phyloP scores from a whole-genome alignment of 495 filamentous ascomycete species.

The Aspergillus haitiensis region DNA sequence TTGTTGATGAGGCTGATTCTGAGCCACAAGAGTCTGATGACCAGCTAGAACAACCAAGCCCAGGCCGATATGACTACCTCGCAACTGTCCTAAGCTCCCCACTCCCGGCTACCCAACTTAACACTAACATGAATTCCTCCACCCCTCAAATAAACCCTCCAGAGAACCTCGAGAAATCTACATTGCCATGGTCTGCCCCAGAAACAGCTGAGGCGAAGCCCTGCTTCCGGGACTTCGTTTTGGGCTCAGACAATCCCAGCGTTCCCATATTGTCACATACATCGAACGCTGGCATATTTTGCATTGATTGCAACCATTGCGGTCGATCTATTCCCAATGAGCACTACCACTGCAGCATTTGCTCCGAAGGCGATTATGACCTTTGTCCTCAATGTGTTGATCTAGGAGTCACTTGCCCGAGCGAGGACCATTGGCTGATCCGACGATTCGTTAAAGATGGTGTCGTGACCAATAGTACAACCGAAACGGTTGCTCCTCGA shows the following conservation, averaged over 20 bases:
- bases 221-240: conserved; percentile 34
- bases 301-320: conserved; percentile 93
- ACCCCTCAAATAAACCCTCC: conserved; percentile 10
- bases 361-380: conserved; percentile 92
- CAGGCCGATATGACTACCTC: conserved; percentile 41
- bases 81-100: conserved; percentile 46
- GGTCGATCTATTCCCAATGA: conserved; percentile 70
- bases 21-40: conserved; percentile 18
- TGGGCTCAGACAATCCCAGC: conserved; percentile 30
- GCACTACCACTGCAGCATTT: conserved; percentile 94
- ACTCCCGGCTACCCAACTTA: conserved; percentile 23
- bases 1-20: conserved; percentile 20
- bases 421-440: conserved; percentile 85
- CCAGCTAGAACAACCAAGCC: conserved; percentile 17
- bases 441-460: conserved; percentile 81
- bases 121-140: conserved; percentile 17
- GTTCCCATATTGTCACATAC: conserved; percentile 36
- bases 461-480: conserved; percentile 77
- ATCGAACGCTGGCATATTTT: conserved; percentile 43
- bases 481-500: conserved; percentile 73
- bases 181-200: conserved; percentile 10
- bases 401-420: conserved; percentile 70
- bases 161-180: conserved; percentile 14
- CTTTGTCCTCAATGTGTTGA: conserved; percentile 81
- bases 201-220: conserved; percentile 22